These are phyloP conservation scores for Ophiostoma sp. DNA, from an alignment of 2,329 filamentous ascomycete genomes.

Conservation along the genomic window DNA sequence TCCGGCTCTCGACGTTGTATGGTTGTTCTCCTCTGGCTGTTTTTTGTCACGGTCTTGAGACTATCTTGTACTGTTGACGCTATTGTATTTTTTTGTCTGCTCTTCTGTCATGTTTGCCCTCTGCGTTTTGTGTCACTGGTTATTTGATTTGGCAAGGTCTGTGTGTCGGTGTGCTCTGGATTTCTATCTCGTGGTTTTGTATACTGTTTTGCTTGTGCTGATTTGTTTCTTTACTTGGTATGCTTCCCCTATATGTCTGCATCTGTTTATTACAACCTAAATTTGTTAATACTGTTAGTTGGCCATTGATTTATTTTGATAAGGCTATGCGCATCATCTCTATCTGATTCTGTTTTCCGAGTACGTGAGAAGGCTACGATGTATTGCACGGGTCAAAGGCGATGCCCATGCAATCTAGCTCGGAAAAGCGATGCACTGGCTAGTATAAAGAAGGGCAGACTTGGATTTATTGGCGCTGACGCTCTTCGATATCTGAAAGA, in stretches of 20 bases:
- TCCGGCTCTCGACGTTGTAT: background rate
- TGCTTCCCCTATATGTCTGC: background rate
- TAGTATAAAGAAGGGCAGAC: no score
- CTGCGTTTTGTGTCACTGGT: background rate
- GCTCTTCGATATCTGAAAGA: no score
- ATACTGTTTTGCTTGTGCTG: conserved; percentile 9
- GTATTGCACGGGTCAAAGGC: no score
- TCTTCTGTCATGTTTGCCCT: background rate
- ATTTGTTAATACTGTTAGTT: conserved; percentile 15
- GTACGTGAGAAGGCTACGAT: no score
- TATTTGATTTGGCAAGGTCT: conserved; percentile 13
- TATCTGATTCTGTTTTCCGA: background rate
- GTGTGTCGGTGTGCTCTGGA: conserved; percentile 11
- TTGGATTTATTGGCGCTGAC: no score
- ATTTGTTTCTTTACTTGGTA: conserved; percentile 6
- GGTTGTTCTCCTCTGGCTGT: background rate
- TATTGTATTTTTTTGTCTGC: background rate
- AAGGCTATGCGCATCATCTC: background rate
- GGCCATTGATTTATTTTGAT: background rate
- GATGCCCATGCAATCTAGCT: no score
- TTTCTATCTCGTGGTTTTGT: background rate
- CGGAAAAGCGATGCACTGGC: no score
- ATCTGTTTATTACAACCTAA: conserved; percentile 2
- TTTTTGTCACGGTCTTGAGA: background rate
- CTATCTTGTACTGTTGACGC: background rate